Evolutionary conservation across 2,329 filamentous ascomycete genomes (phyloP).

Genomic region (Dactylella cylindrospora): DNA sequence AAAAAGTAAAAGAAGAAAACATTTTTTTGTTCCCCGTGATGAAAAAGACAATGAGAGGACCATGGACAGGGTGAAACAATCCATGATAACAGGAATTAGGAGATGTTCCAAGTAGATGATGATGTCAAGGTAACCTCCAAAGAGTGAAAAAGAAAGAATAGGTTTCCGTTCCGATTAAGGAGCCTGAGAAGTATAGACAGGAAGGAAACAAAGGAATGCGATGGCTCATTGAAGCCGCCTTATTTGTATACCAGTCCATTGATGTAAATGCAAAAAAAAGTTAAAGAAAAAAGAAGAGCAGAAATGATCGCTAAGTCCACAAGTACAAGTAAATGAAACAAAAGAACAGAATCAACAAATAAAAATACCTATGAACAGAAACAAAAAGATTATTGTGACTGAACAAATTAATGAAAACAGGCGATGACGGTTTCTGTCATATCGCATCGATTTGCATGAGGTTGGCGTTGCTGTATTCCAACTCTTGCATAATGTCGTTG

Average conservation of each 20-base stretch:
- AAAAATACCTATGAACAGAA: constrained; percentile 1
- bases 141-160: constrained; percentile 18
- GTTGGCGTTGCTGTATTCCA: constrained; percentile 42
- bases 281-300: too few relatives aligned
- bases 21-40: too few relatives aligned
- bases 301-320: constrained; percentile 38
- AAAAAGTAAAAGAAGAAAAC: too few relatives aligned
- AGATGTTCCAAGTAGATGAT: constrained; percentile 11
- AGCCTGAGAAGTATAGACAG: background rate
- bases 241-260: constrained; percentile 25
- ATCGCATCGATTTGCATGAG: constrained; percentile 43
- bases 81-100: too few relatives aligned
- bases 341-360: constrained; percentile 6
- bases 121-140: constrained; percentile 10
- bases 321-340: too few relatives aligned
- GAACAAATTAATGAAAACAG: constrained; percentile 13
- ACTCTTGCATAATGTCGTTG: constrained; percentile 44
- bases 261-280: constrained; percentile 39
- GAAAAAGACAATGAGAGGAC: too few relatives aligned
- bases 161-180: constrained; percentile 6
- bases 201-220: constrained; percentile 12
- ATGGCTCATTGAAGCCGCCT: constrained; percentile 16
- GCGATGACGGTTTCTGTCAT: background rate
- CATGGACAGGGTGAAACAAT: too few relatives aligned
- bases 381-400: too few relatives aligned